Evolutionary conservation across 768 basidiomycete genomes (phyloP).

Genomic region (Lactarius vividus): DNA sequence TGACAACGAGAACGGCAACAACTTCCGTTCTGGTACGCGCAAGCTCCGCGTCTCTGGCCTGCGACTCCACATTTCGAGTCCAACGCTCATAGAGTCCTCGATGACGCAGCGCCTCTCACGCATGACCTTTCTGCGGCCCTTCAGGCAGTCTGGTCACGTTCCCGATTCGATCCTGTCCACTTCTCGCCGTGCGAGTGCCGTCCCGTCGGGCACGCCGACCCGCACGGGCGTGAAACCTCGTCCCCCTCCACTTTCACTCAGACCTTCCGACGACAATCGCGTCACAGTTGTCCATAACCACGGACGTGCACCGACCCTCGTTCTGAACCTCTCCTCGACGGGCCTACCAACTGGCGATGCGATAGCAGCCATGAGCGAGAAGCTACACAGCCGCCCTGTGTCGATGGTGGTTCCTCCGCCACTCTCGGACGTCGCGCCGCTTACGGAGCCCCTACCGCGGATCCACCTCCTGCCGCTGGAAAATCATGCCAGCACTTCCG

Average conservation of each 20-base stretch:
- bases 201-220: neutral
- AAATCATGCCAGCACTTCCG: neutral
- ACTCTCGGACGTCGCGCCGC: neutral
- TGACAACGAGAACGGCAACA: conserved; percentile 11
- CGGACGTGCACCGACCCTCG: conserved; percentile 24
- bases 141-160: neutral
- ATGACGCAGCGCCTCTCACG: conserved; percentile 20
- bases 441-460: neutral
- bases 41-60: conserved; percentile 8
- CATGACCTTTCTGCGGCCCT: conserved; percentile 10
- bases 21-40: conserved; percentile 20
- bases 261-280: neutral
- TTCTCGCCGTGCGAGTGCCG: neutral
- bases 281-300: conserved; percentile 13
- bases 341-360: conserved; percentile 6
- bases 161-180: neutral
- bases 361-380: conserved; percentile 6
- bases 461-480: neutral
- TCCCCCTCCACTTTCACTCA: neutral
- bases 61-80: conserved; percentile 19
- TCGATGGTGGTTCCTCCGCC: neutral
- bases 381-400: neutral
- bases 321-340: conserved; percentile 17
- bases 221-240: neutral
- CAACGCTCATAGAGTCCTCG: conserved; percentile 17